These are phyloP conservation scores for Candida alai DNA, from an alignment of 805 yeast species.

Conservation along the genomic window DNA sequence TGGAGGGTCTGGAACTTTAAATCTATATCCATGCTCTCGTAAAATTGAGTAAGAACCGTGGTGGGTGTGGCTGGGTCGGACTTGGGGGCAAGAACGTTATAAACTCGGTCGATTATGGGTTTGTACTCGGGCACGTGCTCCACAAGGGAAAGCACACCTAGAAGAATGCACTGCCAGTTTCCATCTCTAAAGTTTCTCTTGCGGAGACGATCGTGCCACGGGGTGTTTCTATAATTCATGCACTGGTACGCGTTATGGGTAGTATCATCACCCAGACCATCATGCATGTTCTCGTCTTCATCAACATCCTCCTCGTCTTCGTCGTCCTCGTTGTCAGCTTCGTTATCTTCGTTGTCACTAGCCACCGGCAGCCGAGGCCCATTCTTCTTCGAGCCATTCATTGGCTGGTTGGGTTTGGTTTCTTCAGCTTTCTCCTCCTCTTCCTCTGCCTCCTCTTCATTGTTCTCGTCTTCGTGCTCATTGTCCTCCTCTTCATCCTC, in stretches of 20 bases:
- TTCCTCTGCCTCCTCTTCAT: constrained; percentile 22
- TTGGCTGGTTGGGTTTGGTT: not conserved
- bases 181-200: constrained; percentile 78
- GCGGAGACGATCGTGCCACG: constrained; percentile 78
- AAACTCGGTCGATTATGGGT: constrained; percentile 47
- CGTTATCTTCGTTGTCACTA: constrained; percentile 12
- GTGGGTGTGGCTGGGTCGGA: constrained; percentile 45
- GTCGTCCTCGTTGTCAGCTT: constrained; percentile 5
- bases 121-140: constrained; percentile 55
- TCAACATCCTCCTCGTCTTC: constrained; percentile 10
- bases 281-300: constrained; percentile 11
- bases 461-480: constrained; percentile 20
- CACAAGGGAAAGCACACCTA: constrained; percentile 66
- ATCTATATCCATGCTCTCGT: constrained; percentile 44
- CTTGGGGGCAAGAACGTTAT: constrained; percentile 55
- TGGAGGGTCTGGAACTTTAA: constrained; percentile 56
- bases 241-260: constrained; percentile 43
- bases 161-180: constrained; percentile 73
- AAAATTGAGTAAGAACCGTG: constrained; percentile 53
- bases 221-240: constrained; percentile 53
- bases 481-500: constrained; percentile 19
- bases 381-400: not conserved
- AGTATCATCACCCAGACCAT: constrained; percentile 12
- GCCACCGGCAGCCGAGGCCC: not conserved
- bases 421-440: constrained; percentile 16